These are phyloP conservation scores for Aurifilum marmelostoma DNA, from an alignment of 2,329 filamentous ascomycete genomes.

Conservation along the genomic window DNA sequence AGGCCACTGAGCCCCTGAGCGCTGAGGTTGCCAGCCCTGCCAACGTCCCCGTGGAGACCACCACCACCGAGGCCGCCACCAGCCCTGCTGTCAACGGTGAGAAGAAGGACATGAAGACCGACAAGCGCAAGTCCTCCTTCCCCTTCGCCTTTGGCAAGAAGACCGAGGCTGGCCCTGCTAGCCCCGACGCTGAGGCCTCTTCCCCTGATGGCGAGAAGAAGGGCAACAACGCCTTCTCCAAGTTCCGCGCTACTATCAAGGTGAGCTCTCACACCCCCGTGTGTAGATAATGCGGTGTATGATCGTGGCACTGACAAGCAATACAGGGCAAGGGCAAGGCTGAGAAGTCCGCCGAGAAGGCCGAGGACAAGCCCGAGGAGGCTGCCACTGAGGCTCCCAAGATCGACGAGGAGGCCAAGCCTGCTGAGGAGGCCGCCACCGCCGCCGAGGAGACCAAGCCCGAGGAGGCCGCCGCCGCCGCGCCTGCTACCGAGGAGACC, in stretches of 20 bases:
- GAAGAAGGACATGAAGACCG: slow-evolving; percentile 67
- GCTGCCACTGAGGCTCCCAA: slow-evolving; percentile 37
- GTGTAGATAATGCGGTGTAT: neutral
- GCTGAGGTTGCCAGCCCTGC: slow-evolving; percentile 56
- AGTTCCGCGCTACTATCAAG: slow-evolving; percentile 62
- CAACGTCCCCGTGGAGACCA: slow-evolving; percentile 51
- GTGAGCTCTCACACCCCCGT: slow-evolving; percentile 15
- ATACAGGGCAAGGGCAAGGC: slow-evolving; percentile 41
- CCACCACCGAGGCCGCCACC: slow-evolving; percentile 47
- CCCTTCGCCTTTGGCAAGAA: slow-evolving; percentile 81
- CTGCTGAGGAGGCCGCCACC: slow-evolving; percentile 39
- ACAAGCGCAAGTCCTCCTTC: slow-evolving; percentile 81
- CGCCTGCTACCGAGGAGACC: slow-evolving; percentile 41
- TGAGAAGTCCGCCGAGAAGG: slow-evolving; percentile 47
- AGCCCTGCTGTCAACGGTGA: slow-evolving; percentile 53
- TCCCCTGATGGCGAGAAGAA: slow-evolving; percentile 54
- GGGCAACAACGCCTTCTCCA: slow-evolving; percentile 60
- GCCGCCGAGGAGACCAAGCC: slow-evolving; percentile 37
- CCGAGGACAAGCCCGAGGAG: slow-evolving; percentile 45
- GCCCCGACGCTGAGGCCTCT: slow-evolving; percentile 56
- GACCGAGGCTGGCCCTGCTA: slow-evolving; percentile 52
- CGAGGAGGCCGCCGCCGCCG: slow-evolving; percentile 36
- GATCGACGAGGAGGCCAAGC: slow-evolving; percentile 34
- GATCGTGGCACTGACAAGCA: slow-evolving; percentile 11
- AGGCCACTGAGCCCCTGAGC: slow-evolving; percentile 59